Evolutionary conservation across 805 yeast genomes (phyloP), one percentile per base, ranked within the genome.

Genomic region (Scheffersomyces ergatensis): DNA sequence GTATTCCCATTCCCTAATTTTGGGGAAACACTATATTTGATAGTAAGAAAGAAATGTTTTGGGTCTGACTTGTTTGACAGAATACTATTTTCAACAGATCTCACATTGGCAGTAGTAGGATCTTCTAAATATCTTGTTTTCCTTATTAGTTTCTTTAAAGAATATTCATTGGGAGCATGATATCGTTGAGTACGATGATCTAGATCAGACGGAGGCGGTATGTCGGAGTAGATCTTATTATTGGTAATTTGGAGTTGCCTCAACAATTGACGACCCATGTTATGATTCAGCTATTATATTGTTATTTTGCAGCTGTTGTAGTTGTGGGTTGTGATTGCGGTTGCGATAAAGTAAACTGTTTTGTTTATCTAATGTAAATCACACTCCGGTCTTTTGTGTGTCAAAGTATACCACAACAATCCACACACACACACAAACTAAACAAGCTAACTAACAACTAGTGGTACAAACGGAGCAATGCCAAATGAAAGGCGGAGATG

Each of bases 191-290:
- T 43, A 18, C 67, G 54, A 25, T 57, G 44, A 19, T 48, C 39
- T 18, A 57, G 47, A 31, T 51, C 56, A 14, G 7, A 8, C 4
- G 17, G 32, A 20, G 45, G 42, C 15, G 47, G 47, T 15, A 54
- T 46, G 30, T 57, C 45, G 31, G 60, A 55, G 38, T 58, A 63
- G 21, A 49, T 43, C 39, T 58, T 49, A 41, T 63, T 61, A 40
- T 63, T 55, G 18, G 65, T 53, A 26, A 62, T 62, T 51, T 57
- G 57, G 25, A 62, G 43, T 45, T 53, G 60, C 37, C 57, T 51
- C 35, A 61, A 38, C 23, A 57, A 51, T 43, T 55, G 50, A 38
- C 52, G 57, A 19, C 49, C 51, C 62, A 55, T 57, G n/a, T n/a
- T n/a, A n/a, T n/a, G n/a, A n/a, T n/a, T n/a, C n/a, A n/a, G n/a